Evolutionary conservation across 2,329 filamentous ascomycete species (phyloP).

Genomic region (Trichoderma guizhouense): DNA sequence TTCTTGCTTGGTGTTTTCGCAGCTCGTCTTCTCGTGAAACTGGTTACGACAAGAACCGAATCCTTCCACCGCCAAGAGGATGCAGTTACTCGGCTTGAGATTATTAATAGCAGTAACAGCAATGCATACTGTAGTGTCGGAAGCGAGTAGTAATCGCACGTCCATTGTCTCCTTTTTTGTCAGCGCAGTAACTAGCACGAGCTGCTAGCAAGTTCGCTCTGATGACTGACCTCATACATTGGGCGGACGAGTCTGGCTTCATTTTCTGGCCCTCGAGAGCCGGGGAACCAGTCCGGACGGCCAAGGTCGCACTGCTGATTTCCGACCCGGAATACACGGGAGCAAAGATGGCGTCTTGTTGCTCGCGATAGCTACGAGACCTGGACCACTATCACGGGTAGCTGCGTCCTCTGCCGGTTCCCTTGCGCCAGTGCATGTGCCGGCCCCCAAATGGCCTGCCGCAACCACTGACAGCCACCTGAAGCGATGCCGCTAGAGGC

Average conservation of each 20-base stretch:
- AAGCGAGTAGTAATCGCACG: not conserved
- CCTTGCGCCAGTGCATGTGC: not conserved
- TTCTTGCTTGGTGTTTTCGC: not conserved
- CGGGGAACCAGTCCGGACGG: not conserved
- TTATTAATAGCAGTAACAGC: not conserved
- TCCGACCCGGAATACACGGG: constrained; percentile 12
- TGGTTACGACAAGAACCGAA: not conserved
- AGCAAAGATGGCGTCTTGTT: not conserved
- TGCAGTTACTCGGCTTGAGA: not conserved
- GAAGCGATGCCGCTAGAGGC: not conserved
- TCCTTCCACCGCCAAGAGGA: not conserved
- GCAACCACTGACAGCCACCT: not conserved
- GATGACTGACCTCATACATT: not conserved
- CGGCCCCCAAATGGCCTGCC: not conserved
- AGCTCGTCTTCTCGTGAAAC: not conserved
- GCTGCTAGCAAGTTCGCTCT: not conserved
- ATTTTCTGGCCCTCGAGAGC: not conserved
- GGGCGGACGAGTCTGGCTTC: not conserved
- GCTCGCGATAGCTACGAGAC: constrained; percentile 9
- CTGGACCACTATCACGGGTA: not conserved
- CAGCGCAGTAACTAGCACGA: not conserved
- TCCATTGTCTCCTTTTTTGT: not conserved
- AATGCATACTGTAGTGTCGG: not conserved
- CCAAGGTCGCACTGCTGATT: not conserved
- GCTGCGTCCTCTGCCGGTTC: not conserved